These are phyloP conservation scores for Colletotrichum sp. DNA, from an alignment of 2,329 filamentous ascomycete genomes.

Conservation along the genomic window DNA sequence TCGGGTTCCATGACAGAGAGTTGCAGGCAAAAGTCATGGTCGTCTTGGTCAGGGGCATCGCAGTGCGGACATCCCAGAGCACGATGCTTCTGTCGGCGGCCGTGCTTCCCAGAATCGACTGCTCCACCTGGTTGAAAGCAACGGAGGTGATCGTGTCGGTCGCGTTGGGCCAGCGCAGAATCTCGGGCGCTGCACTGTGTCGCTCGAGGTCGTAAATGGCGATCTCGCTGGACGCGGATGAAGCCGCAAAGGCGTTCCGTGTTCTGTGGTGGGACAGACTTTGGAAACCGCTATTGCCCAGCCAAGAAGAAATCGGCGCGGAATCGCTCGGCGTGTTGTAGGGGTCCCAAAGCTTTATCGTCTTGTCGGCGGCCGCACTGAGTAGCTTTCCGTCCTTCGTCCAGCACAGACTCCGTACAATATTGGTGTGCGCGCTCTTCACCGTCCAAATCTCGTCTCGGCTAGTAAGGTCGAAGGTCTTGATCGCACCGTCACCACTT, in stretches of 20 bases:
- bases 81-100: constrained; percentile 87
- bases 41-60: constrained; percentile 80
- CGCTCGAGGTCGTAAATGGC: constrained; percentile 88
- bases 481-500: constrained; percentile 90
- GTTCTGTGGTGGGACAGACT: constrained; percentile 83
- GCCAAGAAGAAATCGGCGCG: constrained; percentile 82
- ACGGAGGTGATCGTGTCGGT: constrained; percentile 90
- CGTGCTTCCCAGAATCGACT: constrained; percentile 84
- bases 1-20: constrained; percentile 89
- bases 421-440: constrained; percentile 82
- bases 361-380: constrained; percentile 84
- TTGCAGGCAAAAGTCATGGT: constrained; percentile 85
- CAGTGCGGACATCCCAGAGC: constrained; percentile 90
- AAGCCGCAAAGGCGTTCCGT: constrained; percentile 78
- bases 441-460: constrained; percentile 77
- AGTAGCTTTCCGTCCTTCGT: constrained; percentile 84
- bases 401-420: constrained; percentile 92
- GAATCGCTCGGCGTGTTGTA: constrained; percentile 74
- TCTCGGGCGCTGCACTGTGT: constrained; percentile 80
- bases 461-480: constrained; percentile 62
- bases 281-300: constrained; percentile 65
- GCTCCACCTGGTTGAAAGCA: constrained; percentile 93
- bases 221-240: constrained; percentile 77
- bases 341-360: constrained; percentile 90
- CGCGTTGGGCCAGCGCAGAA: constrained; percentile 84